phyloP scores from a whole-genome alignment of 2,329 filamentous ascomycete genomes.

The Aspergillus sp. region DNA sequence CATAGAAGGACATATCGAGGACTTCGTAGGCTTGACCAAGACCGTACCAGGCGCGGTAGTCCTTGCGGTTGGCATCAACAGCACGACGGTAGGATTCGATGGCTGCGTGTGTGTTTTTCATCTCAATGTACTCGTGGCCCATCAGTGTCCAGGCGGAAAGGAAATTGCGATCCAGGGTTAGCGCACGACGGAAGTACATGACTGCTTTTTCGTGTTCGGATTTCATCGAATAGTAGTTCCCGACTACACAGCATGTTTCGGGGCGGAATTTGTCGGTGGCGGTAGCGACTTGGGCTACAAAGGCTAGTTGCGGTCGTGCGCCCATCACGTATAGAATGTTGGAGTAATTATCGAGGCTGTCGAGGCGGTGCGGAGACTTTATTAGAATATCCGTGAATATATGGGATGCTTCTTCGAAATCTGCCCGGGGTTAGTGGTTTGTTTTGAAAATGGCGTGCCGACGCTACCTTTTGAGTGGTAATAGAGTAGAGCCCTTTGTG shows the following conservation, averaged over 20 bases:
- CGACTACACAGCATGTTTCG: constrained; percentile 94
- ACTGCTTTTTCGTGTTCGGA: constrained; percentile 98
- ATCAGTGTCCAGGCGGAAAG: constrained; percentile 97
- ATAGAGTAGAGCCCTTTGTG: constrained; percentile 82
- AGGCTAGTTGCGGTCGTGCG: constrained; percentile 84
- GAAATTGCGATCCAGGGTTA: constrained; percentile 88
- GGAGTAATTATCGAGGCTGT: constrained; percentile 92
- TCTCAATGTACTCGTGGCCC: constrained; percentile 97
- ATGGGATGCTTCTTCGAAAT: constrained; percentile 66
- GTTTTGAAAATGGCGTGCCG: background rate
- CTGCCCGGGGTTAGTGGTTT: constrained; percentile 35
- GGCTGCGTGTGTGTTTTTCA: constrained; percentile 97
- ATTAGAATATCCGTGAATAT: constrained; percentile 70
- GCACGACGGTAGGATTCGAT: constrained; percentile 96
- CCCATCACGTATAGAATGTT: constrained; percentile 97
- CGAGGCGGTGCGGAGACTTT: constrained; percentile 72
- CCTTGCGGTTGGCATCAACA: constrained; percentile 92
- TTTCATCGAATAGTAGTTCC: constrained; percentile 94
- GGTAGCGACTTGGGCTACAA: constrained; percentile 87
- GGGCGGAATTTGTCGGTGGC: constrained; percentile 94
- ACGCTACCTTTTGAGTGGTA: constrained; percentile 78
- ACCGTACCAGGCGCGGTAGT: constrained; percentile 98
- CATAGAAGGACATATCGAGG: constrained; percentile 96
- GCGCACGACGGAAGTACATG: constrained; percentile 91
- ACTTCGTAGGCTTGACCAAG: constrained; percentile 97